Evolutionary conservation across 1,284 basidiomycete species (phyloP), one percentile per base, ranked within the genome.

Genomic region (Malassezia restricta): DNA sequence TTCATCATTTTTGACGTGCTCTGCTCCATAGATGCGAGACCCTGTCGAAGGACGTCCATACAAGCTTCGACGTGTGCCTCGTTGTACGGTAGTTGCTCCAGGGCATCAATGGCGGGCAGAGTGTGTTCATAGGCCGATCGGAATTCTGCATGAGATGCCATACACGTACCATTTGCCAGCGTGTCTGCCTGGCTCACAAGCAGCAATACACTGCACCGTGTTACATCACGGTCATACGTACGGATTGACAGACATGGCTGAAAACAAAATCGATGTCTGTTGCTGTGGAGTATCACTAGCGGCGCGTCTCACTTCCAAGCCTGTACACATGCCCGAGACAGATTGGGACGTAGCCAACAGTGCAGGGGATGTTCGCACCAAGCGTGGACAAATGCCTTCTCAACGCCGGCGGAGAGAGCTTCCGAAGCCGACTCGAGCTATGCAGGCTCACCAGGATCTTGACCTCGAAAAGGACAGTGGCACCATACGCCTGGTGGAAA

Each of bases 401-500:
- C 61, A 57, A 11, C 49, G 62, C 8, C 50, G 61, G 41, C 62
- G 61, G n/a, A 49, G 61, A 32, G 62, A 63, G 15, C 44, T 58
- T 14, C 63, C 65, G 12, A 64, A 68, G 46, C 66, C 69, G 6
- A 68, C 68, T 14, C 55, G 63, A 27, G 42, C 56, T 15, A 60
- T 71, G 54, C 57, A 71, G 45, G 57, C 59, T 28, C 62, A 59
- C 7, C 52, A 41, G 3, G 62, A 64, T 12, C 60, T 72, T 24
- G 59, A 56, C n/a, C 50, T 72, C 11, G 65, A 64, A 6, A 58
- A 61, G 39, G 63, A 71, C 42, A 40, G 64, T 24, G 65, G 65
- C 32, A 71, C 67, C 45, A 67, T 63, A 15, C 44, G 62, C 29
- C 63, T 72, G 56, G 66, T 72, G 37, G 68, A 72, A n/a, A 56